Evolutionary conservation across 306 rosid genomes (phyloP).

Genomic region (Arachis hypogaea): DNA sequence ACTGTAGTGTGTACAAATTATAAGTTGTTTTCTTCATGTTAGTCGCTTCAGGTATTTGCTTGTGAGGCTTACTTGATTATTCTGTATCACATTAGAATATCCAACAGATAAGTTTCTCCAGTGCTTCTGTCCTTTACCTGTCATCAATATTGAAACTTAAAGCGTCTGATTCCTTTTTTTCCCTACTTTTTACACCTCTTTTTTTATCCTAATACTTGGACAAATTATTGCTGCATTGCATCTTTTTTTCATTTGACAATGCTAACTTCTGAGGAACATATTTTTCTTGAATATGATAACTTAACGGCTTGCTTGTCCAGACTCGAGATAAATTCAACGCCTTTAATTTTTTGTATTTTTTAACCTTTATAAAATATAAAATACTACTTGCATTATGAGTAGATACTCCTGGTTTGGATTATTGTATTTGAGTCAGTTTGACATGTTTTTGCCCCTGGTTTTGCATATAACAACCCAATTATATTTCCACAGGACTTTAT

Average conservation of each 20-base stretch:
- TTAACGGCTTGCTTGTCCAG: background rate
- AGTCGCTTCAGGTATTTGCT: background rate
- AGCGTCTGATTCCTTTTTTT: conserved; percentile 13
- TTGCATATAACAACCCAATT: conserved; percentile 13
- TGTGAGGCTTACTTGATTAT: conserved; percentile 1
- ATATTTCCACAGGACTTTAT: conserved; percentile 11
- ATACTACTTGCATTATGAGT: background rate
- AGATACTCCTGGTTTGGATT: conserved; percentile 22
- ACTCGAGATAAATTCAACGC: background rate
- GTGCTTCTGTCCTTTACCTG: conserved; percentile 16
- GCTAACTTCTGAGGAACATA: background rate
- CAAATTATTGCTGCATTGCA: background rate
- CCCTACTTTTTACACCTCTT: background rate
- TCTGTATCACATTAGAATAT: background rate
- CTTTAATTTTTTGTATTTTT: conserved; percentile 1
- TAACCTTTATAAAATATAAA: background rate
- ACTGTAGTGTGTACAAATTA: background rate
- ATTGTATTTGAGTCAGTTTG: conserved; percentile 1
- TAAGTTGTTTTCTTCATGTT: background rate
- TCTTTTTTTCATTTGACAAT: background rate
- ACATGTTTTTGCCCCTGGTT: background rate
- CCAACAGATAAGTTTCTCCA: background rate
- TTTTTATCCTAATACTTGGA: background rate
- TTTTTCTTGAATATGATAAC: conserved; percentile 26
- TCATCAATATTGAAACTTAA: conserved; percentile 12